Evolutionary conservation across 192 early-diverging fungal species (phyloP), one percentile per base, ranked within the genome.

Genomic region (Coemansia sp.): DNA sequence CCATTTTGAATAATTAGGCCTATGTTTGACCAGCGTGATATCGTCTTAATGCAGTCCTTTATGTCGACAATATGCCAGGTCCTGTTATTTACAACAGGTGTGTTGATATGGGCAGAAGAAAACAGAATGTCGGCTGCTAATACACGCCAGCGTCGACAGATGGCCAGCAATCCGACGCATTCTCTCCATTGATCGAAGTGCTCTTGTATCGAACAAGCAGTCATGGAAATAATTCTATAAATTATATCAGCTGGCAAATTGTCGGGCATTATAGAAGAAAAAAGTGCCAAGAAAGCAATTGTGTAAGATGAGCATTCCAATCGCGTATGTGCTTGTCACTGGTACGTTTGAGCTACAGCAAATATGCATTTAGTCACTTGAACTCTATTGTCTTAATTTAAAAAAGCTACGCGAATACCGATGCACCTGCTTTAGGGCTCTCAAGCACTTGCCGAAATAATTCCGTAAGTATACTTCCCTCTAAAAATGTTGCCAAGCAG

Each of bases 1-100:
- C 13, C 5, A 6, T 8, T 23, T n/a, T 28, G 46, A 0, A 48
- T 14, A 28, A 48, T 28, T 11, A 48, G 14, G 23, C 26, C 46
- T 14, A 48, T 9, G 26, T 48, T 48, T 48, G 46, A 48, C 20
- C 23, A 46, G 15, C 44, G 44, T 19, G 11, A 20, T 21, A 46
- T 0, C 21, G 23, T 4, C 23, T 26, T 26, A 26, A 16, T 46
- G 44, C 44, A 18, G 20, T 6, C 20, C 15, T 46, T 6, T 10
- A 48, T 21, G 12, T 48, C 46, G 19, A 28, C 20, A 31, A 28
- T 48, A 13, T 48, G 46, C 9, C 19, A 2, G 30, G 26, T 13
- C 14, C 2, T 12, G n/a, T 28, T n/a, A 5, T 28, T 48, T 5
- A 14, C 14, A n/a, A 13, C 11, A 10, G 23, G 15, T 6, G 23